Base-by-base conservation (phyloP, 768 basidiomycete genomes). In the Phanerochaete sordida region DNA sequence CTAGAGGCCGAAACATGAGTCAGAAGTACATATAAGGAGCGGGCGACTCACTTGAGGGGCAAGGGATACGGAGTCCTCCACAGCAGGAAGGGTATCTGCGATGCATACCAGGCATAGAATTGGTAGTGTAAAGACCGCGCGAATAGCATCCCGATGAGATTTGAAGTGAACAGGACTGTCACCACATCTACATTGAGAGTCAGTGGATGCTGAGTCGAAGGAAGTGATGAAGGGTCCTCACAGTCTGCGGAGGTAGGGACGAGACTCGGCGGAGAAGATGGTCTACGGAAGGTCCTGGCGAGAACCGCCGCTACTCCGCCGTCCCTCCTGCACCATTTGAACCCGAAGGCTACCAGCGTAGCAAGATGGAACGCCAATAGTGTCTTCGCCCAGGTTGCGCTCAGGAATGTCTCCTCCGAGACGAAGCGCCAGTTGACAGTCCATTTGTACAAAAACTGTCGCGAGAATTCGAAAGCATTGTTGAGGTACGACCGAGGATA, bases 381-480 rank as follows among this genome's bases (percentile, higher is more conserved):
- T 0, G 76, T 74, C 44, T 71, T 75, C 1, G 90, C 85, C 75
- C 88, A 90, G 46, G 68, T 70, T 2, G 74, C 70, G 61, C 85
- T 87, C 49, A 92, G 74, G 74, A 98, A 98, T 5, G 77, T 77
- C n/a, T 82, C 76, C 70, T 95, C 91, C 27, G 81, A 76, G 2
- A 99, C 63, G 68, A 96, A 89, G 47, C 94, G 84, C 97, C 97
- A 99, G 70, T 98, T 99, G 58, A 98, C 95, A 0, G 96, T 98
- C 96, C 96, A 99, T 70, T 91, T 87, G 73, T 91, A 97, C 30
- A 97, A 74, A 75, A 99, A 99, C 8, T 87, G 81, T 15, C 97
- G 87, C 3, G 86, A 85, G 58, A 99, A 78, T 69, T 98, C 87
- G 70, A 96, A 99, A 1, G 97, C 90, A 21, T 81, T 81, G 24